Conservation (phyloP, 2,329 filamentous ascomycete species). For the Arthrobotrys musiformis region DNA sequence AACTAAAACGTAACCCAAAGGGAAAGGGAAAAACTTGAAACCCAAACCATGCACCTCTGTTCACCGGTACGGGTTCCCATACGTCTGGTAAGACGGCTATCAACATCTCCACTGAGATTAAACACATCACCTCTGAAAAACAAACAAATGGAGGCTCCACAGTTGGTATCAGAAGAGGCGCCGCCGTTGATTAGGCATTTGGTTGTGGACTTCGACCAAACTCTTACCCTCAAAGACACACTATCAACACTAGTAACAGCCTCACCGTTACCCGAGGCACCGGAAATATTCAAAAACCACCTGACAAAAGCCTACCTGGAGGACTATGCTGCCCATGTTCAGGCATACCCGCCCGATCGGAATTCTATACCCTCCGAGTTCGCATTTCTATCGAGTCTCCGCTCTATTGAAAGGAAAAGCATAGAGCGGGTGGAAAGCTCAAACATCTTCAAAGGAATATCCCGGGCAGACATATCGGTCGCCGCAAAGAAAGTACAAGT, state of each 20-base stretch:
- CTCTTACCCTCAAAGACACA: slow-evolving; percentile 30
- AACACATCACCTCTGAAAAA: not conserved
- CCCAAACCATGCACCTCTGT: slow-evolving; percentile 4
- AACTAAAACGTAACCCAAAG: not conserved
- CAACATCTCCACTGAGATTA: not conserved
- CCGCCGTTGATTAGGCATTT: slow-evolving; percentile 27
- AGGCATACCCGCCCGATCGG: slow-evolving; percentile 4
- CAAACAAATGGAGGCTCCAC: not conserved
- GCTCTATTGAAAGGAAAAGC: slow-evolving; percentile 26
- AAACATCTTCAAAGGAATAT: slow-evolving; percentile 41
- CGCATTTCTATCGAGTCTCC: slow-evolving; percentile 25
- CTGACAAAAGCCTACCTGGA: slow-evolving; percentile 35
- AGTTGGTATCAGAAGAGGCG: not conserved
- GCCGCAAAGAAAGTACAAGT: slow-evolving; percentile 21
- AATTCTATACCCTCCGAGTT: slow-evolving; percentile 15
- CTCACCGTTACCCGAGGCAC: slow-evolving; percentile 25
- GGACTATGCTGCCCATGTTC: slow-evolving; percentile 24
- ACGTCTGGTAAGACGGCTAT: slow-evolving; percentile 9
- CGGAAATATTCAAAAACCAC: slow-evolving; percentile 9
- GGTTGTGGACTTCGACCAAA: slow-evolving; percentile 44
- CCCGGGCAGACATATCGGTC: not conserved
- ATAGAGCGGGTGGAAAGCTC: slow-evolving; percentile 36
- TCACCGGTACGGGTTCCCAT: slow-evolving; percentile 21
- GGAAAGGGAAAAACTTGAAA: too few relatives aligned
- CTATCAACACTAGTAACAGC: slow-evolving; percentile 35